Conservation (phyloP, 768 basidiomycete species). For the Clavaria fumosa region DNA sequence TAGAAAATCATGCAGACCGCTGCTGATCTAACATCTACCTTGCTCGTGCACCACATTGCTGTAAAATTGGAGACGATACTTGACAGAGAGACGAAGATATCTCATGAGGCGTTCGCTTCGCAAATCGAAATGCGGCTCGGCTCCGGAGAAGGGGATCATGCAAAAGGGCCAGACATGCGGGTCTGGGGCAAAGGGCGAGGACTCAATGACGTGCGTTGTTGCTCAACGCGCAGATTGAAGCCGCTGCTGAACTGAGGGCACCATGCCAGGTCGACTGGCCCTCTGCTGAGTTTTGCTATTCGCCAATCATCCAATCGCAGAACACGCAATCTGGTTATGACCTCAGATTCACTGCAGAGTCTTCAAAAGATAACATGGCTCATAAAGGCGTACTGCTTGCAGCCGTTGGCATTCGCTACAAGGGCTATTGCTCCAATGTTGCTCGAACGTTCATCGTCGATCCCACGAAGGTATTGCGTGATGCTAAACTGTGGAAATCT, state of each 20-base stretch:
- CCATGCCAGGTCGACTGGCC: constrained; percentile 64
- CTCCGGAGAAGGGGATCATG: constrained; percentile 59
- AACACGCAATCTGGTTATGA: constrained; percentile 78
- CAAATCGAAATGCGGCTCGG: constrained; percentile 84
- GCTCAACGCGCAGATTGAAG: not conserved
- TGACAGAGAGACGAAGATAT: constrained; percentile 80
- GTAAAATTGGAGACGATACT: constrained; percentile 81
- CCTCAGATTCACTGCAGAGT: constrained; percentile 73
- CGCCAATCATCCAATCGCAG: constrained; percentile 90
- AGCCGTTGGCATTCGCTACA: constrained; percentile 81
- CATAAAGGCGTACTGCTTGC: constrained; percentile 82
- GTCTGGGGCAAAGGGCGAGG: constrained; percentile 76
- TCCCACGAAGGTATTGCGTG: constrained; percentile 62
- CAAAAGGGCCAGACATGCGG: constrained; percentile 82
- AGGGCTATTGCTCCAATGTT: constrained; percentile 83
- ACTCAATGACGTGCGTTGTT: constrained; percentile 48
- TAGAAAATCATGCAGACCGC: constrained; percentile 72
- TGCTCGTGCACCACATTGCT: constrained; percentile 75
- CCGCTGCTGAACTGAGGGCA: constrained; percentile 3
- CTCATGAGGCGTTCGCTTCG: constrained; percentile 73
- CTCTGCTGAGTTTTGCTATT: constrained; percentile 87
- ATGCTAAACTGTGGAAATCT: too few relatives aligned
- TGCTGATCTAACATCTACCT: constrained; percentile 65
- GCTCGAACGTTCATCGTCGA: constrained; percentile 93
- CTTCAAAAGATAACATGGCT: constrained; percentile 67